Evolutionary conservation across 768 basidiomycete genomes (phyloP).

Genomic region (Tricholoma matsutake): DNA sequence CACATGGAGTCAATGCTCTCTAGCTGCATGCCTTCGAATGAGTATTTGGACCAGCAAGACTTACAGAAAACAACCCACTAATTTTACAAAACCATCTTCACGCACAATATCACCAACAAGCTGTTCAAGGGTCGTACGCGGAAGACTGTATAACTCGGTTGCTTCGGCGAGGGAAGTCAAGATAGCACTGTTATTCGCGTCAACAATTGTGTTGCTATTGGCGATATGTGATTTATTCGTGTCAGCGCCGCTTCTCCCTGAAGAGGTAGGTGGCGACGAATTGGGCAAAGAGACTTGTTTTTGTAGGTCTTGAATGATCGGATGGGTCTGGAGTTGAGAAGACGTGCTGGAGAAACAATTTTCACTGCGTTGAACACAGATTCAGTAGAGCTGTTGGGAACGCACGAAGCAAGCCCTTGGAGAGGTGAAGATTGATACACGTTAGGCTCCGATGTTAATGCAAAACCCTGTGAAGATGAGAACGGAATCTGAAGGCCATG

Average conservation of each 20-base stretch:
- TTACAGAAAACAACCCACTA: slow-evolving; percentile 47
- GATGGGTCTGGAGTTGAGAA: neutral
- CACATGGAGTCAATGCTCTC: slow-evolving; percentile 53
- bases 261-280: slow-evolving; percentile 13
- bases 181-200: slow-evolving; percentile 17
- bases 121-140: slow-evolving; percentile 49
- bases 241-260: slow-evolving; percentile 2
- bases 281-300: slow-evolving; percentile 8
- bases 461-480: slow-evolving; percentile 11
- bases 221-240: slow-evolving; percentile 1
- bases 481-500: neutral
- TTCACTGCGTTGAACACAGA: neutral
- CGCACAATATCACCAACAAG: slow-evolving; percentile 60
- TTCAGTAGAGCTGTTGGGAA: neutral
- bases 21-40: slow-evolving; percentile 34
- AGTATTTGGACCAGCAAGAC: neutral
- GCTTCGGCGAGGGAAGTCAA: slow-evolving; percentile 41
- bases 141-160: slow-evolving; percentile 51
- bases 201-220: neutral
- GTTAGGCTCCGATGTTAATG: slow-evolving; percentile 1
- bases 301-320: slow-evolving; percentile 8
- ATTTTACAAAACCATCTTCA: slow-evolving; percentile 72
- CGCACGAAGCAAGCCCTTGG: neutral
- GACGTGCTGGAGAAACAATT: neutral
- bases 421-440: slow-evolving; percentile 7